These are phyloP conservation scores for Nymphaea colorata DNA, from an alignment of 164 flowering plant species.

Conservation along the genomic window DNA sequence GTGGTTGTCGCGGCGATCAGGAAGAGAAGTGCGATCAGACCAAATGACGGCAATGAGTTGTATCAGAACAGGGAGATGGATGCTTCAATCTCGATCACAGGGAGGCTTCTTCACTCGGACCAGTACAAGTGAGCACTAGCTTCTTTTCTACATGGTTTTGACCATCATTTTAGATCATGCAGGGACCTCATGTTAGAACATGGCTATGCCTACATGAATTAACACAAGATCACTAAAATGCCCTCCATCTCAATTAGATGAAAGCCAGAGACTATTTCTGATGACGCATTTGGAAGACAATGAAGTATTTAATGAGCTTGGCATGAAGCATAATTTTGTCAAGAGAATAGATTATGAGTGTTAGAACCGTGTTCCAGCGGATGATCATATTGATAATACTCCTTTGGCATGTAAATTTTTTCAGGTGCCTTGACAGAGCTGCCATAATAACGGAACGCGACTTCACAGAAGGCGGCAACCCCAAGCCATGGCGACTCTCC, in stretches of 20 bases:
- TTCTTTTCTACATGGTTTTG: neutral
- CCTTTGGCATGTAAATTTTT: neutral
- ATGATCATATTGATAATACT: no score
- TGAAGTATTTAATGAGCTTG: no score
- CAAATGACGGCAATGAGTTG: constrained; percentile 26
- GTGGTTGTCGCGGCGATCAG: constrained; percentile 42
- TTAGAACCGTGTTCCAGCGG: no score
- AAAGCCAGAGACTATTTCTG: no score
- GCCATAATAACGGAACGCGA: constrained; percentile 10
- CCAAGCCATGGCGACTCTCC: constrained; percentile 12
- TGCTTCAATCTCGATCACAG: constrained; percentile 31
- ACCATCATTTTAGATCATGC: no score
- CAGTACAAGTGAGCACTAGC: constrained; percentile 39
- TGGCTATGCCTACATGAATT: no score
- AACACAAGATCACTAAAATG: no score
- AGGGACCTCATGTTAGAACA: no score
- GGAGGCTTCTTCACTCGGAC: constrained; percentile 49
- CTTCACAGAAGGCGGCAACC: neutral
- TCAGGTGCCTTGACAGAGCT: constrained; percentile 11
- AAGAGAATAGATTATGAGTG: no score
- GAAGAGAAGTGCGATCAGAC: constrained; percentile 31
- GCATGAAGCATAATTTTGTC: no score
- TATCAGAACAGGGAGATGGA: constrained; percentile 47
- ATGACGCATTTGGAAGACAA: no score
- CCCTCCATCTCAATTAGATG: no score